Percentiles rank a stretch among this genome's conserved stretches.
Evolutionary conservation across 2,329 filamentous ascomycete species (phyloP).

Genomic region (Penicillium sp.): DNA sequence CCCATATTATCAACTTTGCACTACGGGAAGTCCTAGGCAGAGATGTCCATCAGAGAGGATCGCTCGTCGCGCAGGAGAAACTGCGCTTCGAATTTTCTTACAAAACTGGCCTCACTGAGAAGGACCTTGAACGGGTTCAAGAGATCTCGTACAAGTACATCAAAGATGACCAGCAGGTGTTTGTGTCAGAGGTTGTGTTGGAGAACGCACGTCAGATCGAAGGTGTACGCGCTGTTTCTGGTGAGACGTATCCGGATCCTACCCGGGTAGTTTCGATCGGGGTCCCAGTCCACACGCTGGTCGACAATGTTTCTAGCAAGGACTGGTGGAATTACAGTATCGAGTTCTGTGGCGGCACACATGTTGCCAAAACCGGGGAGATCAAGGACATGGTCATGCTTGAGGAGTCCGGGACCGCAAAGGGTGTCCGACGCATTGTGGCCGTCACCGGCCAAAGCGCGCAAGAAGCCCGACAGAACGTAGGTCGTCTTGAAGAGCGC

Average conservation of each 20-base stretch:
- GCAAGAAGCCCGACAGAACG: constrained; percentile 73
- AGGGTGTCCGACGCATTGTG: constrained; percentile 93
- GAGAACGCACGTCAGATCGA: constrained; percentile 75
- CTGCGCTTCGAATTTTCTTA: constrained; percentile 98
- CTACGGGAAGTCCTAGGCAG: constrained; percentile 88
- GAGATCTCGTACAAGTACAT: constrained; percentile 85
- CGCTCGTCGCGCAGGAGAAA: constrained; percentile 90
- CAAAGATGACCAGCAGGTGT: constrained; percentile 74
- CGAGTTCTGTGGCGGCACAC: constrained; percentile 96
- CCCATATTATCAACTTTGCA: constrained; percentile 93
- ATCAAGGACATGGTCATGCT: constrained; percentile 93
- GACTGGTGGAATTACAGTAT: constrained; percentile 89
- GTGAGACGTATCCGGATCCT: constrained; percentile 95
- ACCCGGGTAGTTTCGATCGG: constrained; percentile 95
- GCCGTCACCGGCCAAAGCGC: constrained; percentile 89
- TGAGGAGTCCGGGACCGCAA: constrained; percentile 94
- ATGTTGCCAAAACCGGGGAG: constrained; percentile 83
- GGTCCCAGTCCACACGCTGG: constrained; percentile 71
- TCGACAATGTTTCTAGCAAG: constrained; percentile 38
- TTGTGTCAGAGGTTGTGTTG: constrained; percentile 80
- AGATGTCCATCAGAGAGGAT: constrained; percentile 90
- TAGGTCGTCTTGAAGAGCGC: constrained; percentile 64
- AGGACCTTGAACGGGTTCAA: constrained; percentile 83
- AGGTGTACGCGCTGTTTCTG: constrained; percentile 91
- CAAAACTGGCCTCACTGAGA: constrained; percentile 70